These are phyloP conservation scores for Zygotorulaspora mrakii DNA, from an alignment of 1,139 yeast species.

Conservation along the genomic window DNA sequence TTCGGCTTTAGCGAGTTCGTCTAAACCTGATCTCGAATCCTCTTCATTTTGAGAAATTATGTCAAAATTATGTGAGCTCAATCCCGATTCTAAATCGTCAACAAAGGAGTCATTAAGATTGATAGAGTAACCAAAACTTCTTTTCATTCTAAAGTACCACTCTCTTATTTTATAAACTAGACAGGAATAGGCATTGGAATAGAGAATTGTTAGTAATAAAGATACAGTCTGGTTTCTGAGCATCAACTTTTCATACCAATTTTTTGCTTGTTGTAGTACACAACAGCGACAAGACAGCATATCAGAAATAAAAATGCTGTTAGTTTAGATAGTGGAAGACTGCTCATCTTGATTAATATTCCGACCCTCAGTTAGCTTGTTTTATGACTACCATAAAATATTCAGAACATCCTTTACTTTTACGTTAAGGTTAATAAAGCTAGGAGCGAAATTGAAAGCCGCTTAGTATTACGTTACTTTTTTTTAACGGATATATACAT, in stretches of 20 bases:
- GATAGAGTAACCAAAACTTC: slow-evolving; percentile 18
- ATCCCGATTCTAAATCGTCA: slow-evolving; percentile 62
- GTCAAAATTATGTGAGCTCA: slow-evolving; percentile 59
- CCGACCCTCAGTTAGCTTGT: too few relatives aligned
- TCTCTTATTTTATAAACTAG: slow-evolving; percentile 18
- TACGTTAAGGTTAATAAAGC: too few relatives aligned
- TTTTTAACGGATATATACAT: too few relatives aligned
- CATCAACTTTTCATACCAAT: slow-evolving; percentile 16
- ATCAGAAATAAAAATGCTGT: slow-evolving; percentile 12
- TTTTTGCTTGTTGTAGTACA: slow-evolving; percentile 11
- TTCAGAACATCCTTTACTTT: too few relatives aligned
- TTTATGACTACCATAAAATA: too few relatives aligned
- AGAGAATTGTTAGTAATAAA: background rate
- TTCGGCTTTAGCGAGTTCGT: slow-evolving; percentile 49
- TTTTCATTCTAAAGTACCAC: slow-evolving; percentile 13
- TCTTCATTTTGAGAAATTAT: slow-evolving; percentile 45
- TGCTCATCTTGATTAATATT: too few relatives aligned
- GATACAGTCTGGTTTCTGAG: background rate
- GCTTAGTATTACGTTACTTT: too few relatives aligned
- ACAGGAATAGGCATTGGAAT: background rate
- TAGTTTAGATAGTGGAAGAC: slow-evolving; percentile 8
- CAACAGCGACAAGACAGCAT: slow-evolving; percentile 7
- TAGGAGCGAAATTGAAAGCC: too few relatives aligned
- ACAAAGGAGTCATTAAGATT: slow-evolving; percentile 43
- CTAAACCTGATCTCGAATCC: slow-evolving; percentile 62